These are phyloP conservation scores for Physcomitrellopsis africana DNA, from an alignment of 225 moss, liverwort and hornwort genomes.

Conservation along the genomic window DNA sequence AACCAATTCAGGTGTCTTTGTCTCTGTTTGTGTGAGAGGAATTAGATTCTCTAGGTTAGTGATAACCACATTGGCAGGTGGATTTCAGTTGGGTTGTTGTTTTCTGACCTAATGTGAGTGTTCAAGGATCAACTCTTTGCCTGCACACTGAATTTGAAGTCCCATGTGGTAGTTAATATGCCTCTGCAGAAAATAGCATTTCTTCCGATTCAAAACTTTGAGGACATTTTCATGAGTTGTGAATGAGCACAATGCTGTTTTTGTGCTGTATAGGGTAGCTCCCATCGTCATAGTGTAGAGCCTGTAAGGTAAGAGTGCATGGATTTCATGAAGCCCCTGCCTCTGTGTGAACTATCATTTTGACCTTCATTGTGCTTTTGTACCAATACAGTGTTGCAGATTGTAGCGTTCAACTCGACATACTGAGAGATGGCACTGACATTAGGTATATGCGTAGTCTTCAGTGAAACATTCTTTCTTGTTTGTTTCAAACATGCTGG, in stretches of 20 bases:
- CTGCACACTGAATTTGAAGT: background rate
- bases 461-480: background rate
- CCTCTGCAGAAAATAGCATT: background rate
- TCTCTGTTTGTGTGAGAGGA: background rate
- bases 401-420: constrained; percentile 8
- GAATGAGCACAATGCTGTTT: background rate
- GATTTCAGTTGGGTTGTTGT: background rate
- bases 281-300: background rate
- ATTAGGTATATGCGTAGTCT: background rate
- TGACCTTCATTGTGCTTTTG: background rate
- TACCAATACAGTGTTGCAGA: background rate
- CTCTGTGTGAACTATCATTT: background rate
- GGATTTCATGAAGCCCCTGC: no score
- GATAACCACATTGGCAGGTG: background rate
- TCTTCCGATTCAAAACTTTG: background rate
- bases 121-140: background rate
- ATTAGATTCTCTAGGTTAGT: constrained; percentile 21
- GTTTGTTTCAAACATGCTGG: constrained; percentile 8
- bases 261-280: background rate
- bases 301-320: no score
- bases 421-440: background rate
- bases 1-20: background rate
- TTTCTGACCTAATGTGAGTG: background rate
- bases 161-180: background rate
- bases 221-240: background rate